Evolutionary conservation across 257 asterid species (phyloP), one percentile per base, ranked within the genome.

Genomic region (Osmanthus fragrans): DNA sequence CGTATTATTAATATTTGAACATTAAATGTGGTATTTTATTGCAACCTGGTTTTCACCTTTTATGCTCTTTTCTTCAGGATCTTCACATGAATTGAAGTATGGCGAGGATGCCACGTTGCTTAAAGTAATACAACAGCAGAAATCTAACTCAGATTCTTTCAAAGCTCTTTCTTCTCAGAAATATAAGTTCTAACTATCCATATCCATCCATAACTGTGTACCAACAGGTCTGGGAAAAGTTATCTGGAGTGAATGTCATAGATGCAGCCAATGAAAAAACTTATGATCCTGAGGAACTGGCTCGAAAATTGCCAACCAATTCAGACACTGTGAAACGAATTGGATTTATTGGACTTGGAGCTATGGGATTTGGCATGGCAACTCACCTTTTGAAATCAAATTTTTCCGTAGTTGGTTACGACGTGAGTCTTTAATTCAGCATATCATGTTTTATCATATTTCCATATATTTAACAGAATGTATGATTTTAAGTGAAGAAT

Each of bases 331-430:
- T 84, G 69, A 87, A 93, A 77, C 83, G 87, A 78, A 88, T 93
- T 49, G 99, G 97, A 82, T 95, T 95, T 84, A 90, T 95, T 81
- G 99, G 99, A 79, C 93, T 95, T 76, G 99, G 99, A 84, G 98
- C 99, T 72, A 95, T 95, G 99, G 99, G 99, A 78, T 91, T 93
- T 86, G 99, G 99, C 89, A 95, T 95, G 98, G 99, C 99, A 73
- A 93, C 93, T 56, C 97, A 95, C 83, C 89, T 95, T 80, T 82
- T 95, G 85, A 91, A 90, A 83, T 93, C 97, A 72, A 86, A 92
- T 77, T 93, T 91, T 87, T 80, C 81, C 36, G 94, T 95, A 13
- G 82, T 73, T 81, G 99, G 98, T 79, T 95, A 72, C 86, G 99
- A 95, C 85, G 99, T 95, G 88, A 88, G 89, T 84, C 66, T 71